Base-by-base conservation (phyloP, 441 rosid genomes). In the Adansonia madagascariensis region DNA sequence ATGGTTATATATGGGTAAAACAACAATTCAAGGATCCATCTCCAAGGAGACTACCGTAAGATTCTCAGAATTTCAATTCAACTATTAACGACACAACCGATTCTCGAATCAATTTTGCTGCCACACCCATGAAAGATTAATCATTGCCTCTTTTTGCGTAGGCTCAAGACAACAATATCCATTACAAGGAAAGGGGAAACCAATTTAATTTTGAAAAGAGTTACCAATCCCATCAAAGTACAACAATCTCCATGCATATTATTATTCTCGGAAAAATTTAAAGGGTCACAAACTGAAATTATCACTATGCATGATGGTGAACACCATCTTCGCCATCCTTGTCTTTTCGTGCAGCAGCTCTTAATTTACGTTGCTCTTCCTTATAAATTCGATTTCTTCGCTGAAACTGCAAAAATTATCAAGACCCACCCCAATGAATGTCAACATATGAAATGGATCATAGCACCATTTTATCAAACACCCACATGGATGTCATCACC, bases 341-440 rank as follows among this genome's bases (percentile, higher is more conserved):
- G 46, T 52, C 86, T 80, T 90, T 90, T 46, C 86, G 85, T 10
- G 90, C 82, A 41, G 97, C 99, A 17, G 99, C 94, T 72, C 98
- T 85, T 74, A 94, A 75, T 80, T 92, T 90, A 24, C 98, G 98
- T 82, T 95, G 97, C 85, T 95, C 98, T 85, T 95, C 99, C 89
- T 95, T 95, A 86, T 93, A 95, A 73, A 95, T 88, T 50, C 97
- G 89, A 80, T 95, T 95, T 82, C 99, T 92, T 52, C 99, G 85
- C 80, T 91, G 92, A 80, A 93, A 95, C 99, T 92, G 90, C 75
- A 84, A 81, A 57, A 70, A 24, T 46, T 50, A 46, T 22, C 57
- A 27, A 22, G 22, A 78, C 35, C 0, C 3, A 79, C 18, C 63
- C 47, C 6, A 31, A 60, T 8, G 49, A 6, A 18, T 66, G 61